Evolutionary conservation across 1,284 basidiomycete species (phyloP), one percentile per base, ranked within the genome.

Genomic region (Pulchroboletus neoregius): DNA sequence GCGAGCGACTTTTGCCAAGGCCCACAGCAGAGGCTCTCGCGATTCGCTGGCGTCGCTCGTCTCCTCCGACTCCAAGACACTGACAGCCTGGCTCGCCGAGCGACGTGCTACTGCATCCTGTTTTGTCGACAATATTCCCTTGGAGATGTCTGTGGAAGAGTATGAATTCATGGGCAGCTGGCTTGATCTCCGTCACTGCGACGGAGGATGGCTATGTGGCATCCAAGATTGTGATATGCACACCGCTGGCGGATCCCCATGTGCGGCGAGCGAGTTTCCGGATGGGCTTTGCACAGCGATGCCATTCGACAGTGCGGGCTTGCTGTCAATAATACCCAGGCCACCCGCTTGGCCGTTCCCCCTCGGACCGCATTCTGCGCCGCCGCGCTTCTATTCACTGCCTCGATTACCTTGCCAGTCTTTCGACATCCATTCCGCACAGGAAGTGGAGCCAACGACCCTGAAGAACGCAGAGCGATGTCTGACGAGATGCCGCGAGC

Each of bases 161-260:
- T 76, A 78, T 47, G 76, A 78, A 49, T 58, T 64, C 16, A 56
- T 55, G 43, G 76, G 74, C 2, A 77, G 76, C 49, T 78, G 75
- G 76, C 65, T 68, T 15, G 62, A 71, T 52, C 45, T 57, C 20
- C 43, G 49, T 39, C 48, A 34, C 9, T 39, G 45, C 16, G 52
- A 56, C n/a, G 52, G 39, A 12, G 61, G 52, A 26, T 65, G 59
- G 65, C 42, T 43, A 31, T 68, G 56, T 46, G 63, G 61, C 18
- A 43, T 62, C 13, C 57, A 46, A 34, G 58, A 60, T 46, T 69
- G 64, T 40, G 57, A 53, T 31, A 43, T 65, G 46, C 63, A 63
- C 38, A 56, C 56, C 35, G 53, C 52, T 23, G 47, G 51, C 53
- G 64, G 56, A 51, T 58, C 51, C 5, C 63, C 59, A 6, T 45